Conservation (phyloP, 495 filamentous ascomycete species). For the Cenococcum geophilum region DNA sequence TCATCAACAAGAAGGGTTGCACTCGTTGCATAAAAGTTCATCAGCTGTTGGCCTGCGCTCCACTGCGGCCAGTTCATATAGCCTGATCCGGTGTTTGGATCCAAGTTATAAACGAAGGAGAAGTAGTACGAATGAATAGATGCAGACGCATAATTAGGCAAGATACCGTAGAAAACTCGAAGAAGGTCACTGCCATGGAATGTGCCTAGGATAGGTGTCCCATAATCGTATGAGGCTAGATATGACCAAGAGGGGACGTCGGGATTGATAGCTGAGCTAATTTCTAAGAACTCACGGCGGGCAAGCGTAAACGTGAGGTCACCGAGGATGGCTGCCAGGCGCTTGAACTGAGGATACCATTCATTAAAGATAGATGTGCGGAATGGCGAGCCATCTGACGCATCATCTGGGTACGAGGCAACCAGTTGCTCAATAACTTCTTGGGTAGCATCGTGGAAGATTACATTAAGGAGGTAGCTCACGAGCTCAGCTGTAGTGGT, state of each 20-base stretch:
- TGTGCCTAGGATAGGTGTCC: slow-evolving; percentile 63
- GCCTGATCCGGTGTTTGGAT: slow-evolving; percentile 50
- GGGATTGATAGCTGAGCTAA: slow-evolving; percentile 42
- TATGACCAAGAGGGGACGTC: slow-evolving; percentile 64
- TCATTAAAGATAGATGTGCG: slow-evolving; percentile 56
- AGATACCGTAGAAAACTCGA: slow-evolving; percentile 58
- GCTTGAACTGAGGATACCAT: slow-evolving; percentile 69
- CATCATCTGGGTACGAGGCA: slow-evolving; percentile 47
- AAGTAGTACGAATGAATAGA: slow-evolving; percentile 58
- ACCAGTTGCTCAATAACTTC: slow-evolving; percentile 49
- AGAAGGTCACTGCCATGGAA: slow-evolving; percentile 64
- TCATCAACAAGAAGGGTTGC: slow-evolving; percentile 50
- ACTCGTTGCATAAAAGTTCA: slow-evolving; percentile 50
- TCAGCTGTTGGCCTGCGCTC: slow-evolving; percentile 46
- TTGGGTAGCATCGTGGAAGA: slow-evolving; percentile 49
- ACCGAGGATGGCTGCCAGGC: slow-evolving; percentile 67
- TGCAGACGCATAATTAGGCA: slow-evolving; percentile 55
- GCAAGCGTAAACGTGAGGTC: slow-evolving; percentile 62
- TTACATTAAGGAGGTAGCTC: slow-evolving; percentile 51
- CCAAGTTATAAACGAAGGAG: slow-evolving; percentile 57
- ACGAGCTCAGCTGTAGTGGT: slow-evolving; percentile 51
- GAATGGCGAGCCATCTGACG: slow-evolving; percentile 57
- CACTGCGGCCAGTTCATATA: slow-evolving; percentile 59
- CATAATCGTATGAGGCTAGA: slow-evolving; percentile 59
- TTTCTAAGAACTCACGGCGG: slow-evolving; percentile 52